phyloP scores from a whole-genome alignment of 495 filamentous ascomycete genomes.

The Penicillium bialowiezense region DNA sequence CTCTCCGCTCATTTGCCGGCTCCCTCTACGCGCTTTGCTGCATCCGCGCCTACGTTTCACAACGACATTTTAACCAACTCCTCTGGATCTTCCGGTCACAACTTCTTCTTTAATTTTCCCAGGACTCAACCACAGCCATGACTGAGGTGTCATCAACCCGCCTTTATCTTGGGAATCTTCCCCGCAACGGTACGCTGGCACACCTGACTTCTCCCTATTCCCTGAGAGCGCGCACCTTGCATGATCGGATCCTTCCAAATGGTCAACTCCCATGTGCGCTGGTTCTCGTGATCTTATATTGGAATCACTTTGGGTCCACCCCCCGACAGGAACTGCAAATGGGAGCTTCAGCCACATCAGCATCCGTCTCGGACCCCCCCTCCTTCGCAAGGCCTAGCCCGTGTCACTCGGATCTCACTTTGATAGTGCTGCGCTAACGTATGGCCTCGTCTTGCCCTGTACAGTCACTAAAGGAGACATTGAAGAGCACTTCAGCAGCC shows the following conservation, averaged over 20 bases:
- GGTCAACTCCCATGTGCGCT: conserved; percentile 5
- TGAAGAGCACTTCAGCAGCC: conserved; percentile 90
- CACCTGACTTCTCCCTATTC: conserved; percentile 28
- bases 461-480: conserved; percentile 96
- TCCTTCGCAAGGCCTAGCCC: background rate
- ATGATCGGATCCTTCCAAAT: conserved; percentile 9
- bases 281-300: background rate
- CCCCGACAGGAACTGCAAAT: background rate
- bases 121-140: conserved; percentile 31
- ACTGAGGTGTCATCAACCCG: conserved; percentile 83
- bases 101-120: conserved; percentile 9
- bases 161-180: conserved; percentile 96
- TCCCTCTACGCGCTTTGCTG: conserved; percentile 3
- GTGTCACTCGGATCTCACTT: conserved; percentile 10
- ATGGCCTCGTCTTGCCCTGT: conserved; percentile 16
- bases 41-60: conserved; percentile 1
- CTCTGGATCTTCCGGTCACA: conserved; percentile 7
- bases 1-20: no score
- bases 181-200: conserved; percentile 82
- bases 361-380: background rate
- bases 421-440: background rate
- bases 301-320: conserved; percentile 4
- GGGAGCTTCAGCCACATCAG: conserved; percentile 3
- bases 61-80: conserved; percentile 1
- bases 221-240: conserved; percentile 10